Conservation (phyloP, 768 basidiomycete genomes). For the Kwoniella dendrophila region DNA sequence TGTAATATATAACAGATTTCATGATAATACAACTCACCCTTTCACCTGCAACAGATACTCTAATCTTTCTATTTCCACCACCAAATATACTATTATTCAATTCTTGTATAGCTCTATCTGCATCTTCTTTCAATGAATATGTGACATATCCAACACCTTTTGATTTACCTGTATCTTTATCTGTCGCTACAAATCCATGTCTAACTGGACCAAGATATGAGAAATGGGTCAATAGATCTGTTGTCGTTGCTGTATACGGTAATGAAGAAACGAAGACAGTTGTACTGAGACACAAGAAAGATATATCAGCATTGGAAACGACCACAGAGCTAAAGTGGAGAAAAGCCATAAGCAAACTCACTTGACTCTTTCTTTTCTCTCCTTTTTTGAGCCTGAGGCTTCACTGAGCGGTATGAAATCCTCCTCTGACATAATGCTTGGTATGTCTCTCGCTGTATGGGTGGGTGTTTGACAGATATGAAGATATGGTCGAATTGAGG, state of each 20-base stretch:
- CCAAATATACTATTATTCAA: constrained; percentile 68
- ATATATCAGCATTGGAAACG: not conserved
- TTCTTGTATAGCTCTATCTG: constrained; percentile 69
- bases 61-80: constrained; percentile 69
- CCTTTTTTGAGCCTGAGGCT: constrained; percentile 16
- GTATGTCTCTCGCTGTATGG: not conserved
- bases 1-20: too few species aligned
- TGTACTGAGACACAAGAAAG: constrained; percentile 52
- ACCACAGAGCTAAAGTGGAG: not conserved
- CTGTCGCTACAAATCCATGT: constrained; percentile 87
- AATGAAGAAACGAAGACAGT: constrained; percentile 93
- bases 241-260: constrained; percentile 85
- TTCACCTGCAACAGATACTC: constrained; percentile 77
- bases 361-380: constrained; percentile 45
- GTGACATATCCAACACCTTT: constrained; percentile 97
- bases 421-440: constrained; percentile 24
- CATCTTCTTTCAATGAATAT: constrained; percentile 87
- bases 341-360: constrained; percentile 29
- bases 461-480: too few species aligned
- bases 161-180: constrained; percentile 63
- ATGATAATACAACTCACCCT: constrained; percentile 62
- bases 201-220: constrained; percentile 94
- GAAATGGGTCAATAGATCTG: constrained; percentile 87
- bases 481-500: too few species aligned
- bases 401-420: constrained; percentile 29